Evolutionary conservation across 1,284 basidiomycete genomes (phyloP).

Genomic region (Sporisorium iseilematis-ciliati): DNA sequence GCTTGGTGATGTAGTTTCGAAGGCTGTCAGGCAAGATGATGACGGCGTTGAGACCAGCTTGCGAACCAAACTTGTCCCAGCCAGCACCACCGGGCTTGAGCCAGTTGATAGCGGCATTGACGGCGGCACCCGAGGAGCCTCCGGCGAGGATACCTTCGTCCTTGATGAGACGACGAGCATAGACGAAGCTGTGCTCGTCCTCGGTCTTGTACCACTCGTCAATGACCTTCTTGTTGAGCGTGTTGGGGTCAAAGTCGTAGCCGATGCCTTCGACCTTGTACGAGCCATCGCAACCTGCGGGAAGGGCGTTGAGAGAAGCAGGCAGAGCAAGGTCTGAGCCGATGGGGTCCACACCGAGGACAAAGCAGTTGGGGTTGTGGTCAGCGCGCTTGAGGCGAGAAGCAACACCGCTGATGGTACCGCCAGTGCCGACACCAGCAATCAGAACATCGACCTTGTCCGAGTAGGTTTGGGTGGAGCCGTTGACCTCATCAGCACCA

Average conservation of each 20-base stretch:
- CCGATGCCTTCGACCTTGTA: conserved; percentile 96
- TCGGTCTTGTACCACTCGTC: conserved; percentile 83
- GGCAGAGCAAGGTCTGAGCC: conserved; percentile 89
- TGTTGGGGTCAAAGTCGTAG: conserved; percentile 67
- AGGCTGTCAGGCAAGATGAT: conserved; percentile 90
- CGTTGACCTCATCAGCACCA: conserved; percentile 37
- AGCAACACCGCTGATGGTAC: conserved; percentile 89
- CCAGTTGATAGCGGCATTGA: conserved; percentile 83
- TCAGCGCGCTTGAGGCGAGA: conserved; percentile 76
- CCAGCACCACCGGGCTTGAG: conserved; percentile 78
- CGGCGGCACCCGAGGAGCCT: conserved; percentile 87
- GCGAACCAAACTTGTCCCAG: conserved; percentile 75
- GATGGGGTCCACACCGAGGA: conserved; percentile 93
- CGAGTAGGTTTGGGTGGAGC: conserved; percentile 29
- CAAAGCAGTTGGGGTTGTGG: conserved; percentile 66
- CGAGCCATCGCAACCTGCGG: conserved; percentile 74
- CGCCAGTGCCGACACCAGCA: conserved; percentile 93
- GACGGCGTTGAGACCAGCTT: conserved; percentile 85
- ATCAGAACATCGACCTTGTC: conserved; percentile 80
- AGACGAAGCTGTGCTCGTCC: conserved; percentile 84
- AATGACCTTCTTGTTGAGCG: conserved; percentile 59
- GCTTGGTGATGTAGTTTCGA: conserved; percentile 95
- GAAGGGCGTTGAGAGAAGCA: conserved; percentile 74
- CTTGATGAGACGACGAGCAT: conserved; percentile 83
- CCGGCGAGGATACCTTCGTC: conserved; percentile 90